phyloP scores from a whole-genome alignment of 768 basidiomycete species.

The Cystobasidium tubakii region DNA sequence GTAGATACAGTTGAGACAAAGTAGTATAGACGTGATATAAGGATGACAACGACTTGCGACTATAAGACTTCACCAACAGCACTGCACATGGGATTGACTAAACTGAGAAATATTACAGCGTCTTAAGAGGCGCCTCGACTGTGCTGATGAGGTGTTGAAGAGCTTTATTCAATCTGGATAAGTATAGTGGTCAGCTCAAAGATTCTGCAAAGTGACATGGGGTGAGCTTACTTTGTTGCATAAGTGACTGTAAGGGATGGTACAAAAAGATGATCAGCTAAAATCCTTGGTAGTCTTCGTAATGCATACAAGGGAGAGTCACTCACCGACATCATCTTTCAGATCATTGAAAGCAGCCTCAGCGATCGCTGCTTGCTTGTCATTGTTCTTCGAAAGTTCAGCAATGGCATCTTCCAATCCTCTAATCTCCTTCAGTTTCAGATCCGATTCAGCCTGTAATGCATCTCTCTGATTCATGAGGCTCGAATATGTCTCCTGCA shows the following conservation, averaged over 20 bases:
- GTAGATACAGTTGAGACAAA: neutral
- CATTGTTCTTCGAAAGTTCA: constrained; percentile 26
- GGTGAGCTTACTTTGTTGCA: constrained; percentile 33
- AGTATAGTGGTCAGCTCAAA: neutral
- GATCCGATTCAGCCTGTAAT: constrained; percentile 26
- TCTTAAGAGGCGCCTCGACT: constrained; percentile 9
- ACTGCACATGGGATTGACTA: neutral
- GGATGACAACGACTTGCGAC: neutral
- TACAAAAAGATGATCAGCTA: neutral
- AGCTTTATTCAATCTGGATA: constrained; percentile 36
- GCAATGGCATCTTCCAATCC: constrained; percentile 17
- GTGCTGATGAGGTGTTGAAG: constrained; percentile 31
- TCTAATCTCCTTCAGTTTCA: constrained; percentile 34
- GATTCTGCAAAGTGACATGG: neutral
- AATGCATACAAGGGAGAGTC: neutral
- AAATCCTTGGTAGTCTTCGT: neutral
- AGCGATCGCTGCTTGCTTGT: constrained; percentile 13
- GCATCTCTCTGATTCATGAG: constrained; percentile 33
- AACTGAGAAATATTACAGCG: neutral
- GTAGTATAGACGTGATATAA: neutral
- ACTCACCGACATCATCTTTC: constrained; percentile 37
- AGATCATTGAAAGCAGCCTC: constrained; percentile 35
- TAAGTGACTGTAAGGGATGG: constrained; percentile 16
- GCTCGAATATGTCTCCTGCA: constrained; percentile 34
- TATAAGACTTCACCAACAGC: neutral